These are phyloP conservation scores for Grosmannia serpens DNA, from an alignment of 2,329 filamentous ascomycete genomes.

Conservation along the genomic window DNA sequence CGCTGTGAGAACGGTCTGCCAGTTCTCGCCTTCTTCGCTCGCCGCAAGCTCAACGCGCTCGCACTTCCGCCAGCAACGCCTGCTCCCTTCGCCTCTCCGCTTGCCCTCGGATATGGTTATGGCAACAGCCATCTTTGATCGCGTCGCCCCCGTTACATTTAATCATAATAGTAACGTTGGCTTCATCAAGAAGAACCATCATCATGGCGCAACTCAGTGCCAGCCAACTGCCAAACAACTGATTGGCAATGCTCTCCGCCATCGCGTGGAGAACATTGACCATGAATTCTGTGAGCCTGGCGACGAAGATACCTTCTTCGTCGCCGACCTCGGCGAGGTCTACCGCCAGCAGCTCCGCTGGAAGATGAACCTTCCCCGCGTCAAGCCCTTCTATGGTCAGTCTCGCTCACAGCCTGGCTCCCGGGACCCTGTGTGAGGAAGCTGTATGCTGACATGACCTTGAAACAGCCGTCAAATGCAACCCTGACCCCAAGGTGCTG, in stretches of 20 bases:
- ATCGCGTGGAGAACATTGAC: slow-evolving; percentile 74
- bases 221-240: slow-evolving; percentile 57
- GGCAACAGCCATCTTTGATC: slow-evolving; percentile 46
- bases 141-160: slow-evolving; percentile 38
- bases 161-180: slow-evolving; percentile 32
- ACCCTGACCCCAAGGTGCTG: slow-evolving; percentile 83
- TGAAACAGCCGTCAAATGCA: slow-evolving; percentile 77
- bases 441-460: slow-evolving; percentile 21
- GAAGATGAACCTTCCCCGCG: slow-evolving; percentile 85
- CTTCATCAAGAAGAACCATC: slow-evolving; percentile 30
- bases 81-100: slow-evolving; percentile 10
- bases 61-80: background rate
- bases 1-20: background rate
- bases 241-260: slow-evolving; percentile 77
- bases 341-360: slow-evolving; percentile 97
- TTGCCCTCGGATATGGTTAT: slow-evolving; percentile 46
- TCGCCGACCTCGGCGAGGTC: slow-evolving; percentile 94
- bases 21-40: background rate
- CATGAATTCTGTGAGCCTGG: slow-evolving; percentile 80
- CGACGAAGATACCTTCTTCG: slow-evolving; percentile 96
- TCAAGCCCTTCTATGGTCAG: slow-evolving; percentile 93
- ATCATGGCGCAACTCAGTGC: slow-evolving; percentile 22
- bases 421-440: background rate
- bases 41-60: background rate
- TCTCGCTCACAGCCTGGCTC: too few relatives aligned